Base-by-base conservation (phyloP, 306 rosid species). In the Lotus japonicus region DNA sequence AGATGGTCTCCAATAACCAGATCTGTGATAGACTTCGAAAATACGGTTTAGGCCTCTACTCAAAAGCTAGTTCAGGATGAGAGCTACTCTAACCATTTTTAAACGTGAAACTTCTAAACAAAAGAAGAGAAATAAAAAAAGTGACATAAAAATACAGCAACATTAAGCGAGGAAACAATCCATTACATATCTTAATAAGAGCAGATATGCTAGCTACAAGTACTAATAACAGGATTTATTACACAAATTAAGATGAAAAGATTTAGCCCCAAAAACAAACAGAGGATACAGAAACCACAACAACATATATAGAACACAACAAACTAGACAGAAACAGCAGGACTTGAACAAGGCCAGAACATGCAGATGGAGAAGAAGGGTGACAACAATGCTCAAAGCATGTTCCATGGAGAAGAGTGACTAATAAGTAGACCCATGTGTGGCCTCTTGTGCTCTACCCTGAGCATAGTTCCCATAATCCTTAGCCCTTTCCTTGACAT, bases 401-500 rank as follows among this genome's bases (percentile, higher is more conserved):
- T 52, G 33, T 31, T 21, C 35, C 6, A 38, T 8, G 8, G 60
- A 38, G 26, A 21, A 3, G 26, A 21, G 26, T 3, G 56, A 4
- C 41, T 19, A 80, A 19, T 70, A 66, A 41, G 61, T 2, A 2
- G 56, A 7, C 11, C 74, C 82, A 38, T 64, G 67, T 3, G 80
- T 55, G n/a, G 74, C 53, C 10, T 85, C 87, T 4, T 74, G 78
- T 31, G 53, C 61, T 64, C 51, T 85, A 2, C 65, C 64, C 70
- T 66, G 77, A 36, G 14, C 80, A 45, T 51, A 76, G 2, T 12
- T 71, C 5, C 63, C 81, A 35, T 74, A 76, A 8, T 76, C 90
- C 45, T 61, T 72, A 1, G 88, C 84, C 59, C 72, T 83, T 1
- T 75, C 79, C 80, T 74, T 85, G 33, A 68, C 71, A 45, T 84